Conservation (phyloP, 2,329 filamentous ascomycete genomes). For the Sporothrix brasiliensis region DNA sequence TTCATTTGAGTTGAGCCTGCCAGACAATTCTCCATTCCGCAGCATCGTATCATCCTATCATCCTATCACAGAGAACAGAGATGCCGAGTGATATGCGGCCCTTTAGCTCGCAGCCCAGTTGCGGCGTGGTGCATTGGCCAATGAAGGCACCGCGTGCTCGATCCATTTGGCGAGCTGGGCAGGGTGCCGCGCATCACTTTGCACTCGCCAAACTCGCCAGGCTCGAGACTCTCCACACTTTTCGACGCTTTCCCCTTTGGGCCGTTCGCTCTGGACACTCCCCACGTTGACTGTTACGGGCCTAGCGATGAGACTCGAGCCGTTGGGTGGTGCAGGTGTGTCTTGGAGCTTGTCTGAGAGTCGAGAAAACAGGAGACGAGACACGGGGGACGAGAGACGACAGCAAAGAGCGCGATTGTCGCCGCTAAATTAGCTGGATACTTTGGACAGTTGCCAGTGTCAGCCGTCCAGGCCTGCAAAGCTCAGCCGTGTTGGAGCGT, state of each 20-base stretch:
- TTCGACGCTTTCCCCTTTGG: background rate
- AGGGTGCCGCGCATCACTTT: background rate
- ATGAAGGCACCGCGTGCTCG: slow-evolving; percentile 35
- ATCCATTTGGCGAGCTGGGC: slow-evolving; percentile 31
- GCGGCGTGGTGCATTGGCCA: slow-evolving; percentile 33
- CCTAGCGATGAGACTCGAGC: background rate
- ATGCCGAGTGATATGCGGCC: slow-evolving; percentile 17
- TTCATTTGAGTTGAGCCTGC: too few relatives aligned
- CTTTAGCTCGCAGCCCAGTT: slow-evolving; percentile 8
- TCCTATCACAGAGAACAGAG: too few relatives aligned
- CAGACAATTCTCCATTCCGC: too few relatives aligned
- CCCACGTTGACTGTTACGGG: slow-evolving; percentile 7
- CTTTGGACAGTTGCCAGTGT: background rate
- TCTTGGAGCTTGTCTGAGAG: slow-evolving; percentile 1
- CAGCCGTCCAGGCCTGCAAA: background rate
- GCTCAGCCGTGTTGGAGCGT: background rate
- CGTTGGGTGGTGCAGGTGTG: slow-evolving; percentile 21
- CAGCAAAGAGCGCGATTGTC: slow-evolving; percentile 24
- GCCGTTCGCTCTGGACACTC: background rate
- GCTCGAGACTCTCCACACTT: background rate
- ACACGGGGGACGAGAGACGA: background rate
- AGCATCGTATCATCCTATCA: too few relatives aligned
- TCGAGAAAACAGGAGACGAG: background rate
- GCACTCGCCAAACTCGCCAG: background rate
- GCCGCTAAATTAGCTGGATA: slow-evolving; percentile 29